phyloP scores from a whole-genome alignment of 192 early-diverging fungal genomes.

The Tieghemiomyces parasiticus region DNA sequence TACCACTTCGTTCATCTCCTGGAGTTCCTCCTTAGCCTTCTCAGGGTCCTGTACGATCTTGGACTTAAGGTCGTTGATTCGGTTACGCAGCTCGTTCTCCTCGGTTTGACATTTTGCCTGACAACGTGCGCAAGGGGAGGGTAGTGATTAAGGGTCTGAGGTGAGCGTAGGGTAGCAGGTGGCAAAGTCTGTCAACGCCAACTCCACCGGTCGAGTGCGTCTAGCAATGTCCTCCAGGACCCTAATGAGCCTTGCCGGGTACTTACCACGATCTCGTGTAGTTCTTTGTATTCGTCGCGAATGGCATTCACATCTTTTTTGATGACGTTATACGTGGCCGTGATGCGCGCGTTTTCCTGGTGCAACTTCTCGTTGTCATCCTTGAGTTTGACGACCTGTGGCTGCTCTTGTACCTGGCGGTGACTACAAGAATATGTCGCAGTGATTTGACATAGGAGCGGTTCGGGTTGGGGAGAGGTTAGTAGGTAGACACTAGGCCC shows the following conservation, averaged over 20 bases:
- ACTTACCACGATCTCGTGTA: conserved; percentile 35
- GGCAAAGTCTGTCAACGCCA: too few relatives aligned
- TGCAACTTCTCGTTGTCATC: conserved; percentile 30
- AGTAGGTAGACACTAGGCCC: too few relatives aligned
- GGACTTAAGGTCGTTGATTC: conserved; percentile 31
- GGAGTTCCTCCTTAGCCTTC: conserved; percentile 47
- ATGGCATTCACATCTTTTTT: conserved; percentile 23
- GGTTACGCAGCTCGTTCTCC: conserved; percentile 32
- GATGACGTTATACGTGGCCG: conserved; percentile 24
- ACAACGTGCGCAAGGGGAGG: too few relatives aligned
- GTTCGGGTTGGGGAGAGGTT: too few relatives aligned
- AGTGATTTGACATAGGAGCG: too few relatives aligned
- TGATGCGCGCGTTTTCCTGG: conserved; percentile 35
- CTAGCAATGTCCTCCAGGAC: too few relatives aligned
- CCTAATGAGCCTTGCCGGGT: too few relatives aligned
- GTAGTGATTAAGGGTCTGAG: too few relatives aligned
- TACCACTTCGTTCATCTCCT: conserved; percentile 37
- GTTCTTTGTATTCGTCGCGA: conserved; percentile 33
- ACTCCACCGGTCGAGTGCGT: too few relatives aligned
- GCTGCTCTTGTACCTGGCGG: conserved; percentile 35
- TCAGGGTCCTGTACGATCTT: conserved; percentile 63
- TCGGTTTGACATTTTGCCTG: conserved; percentile 22
- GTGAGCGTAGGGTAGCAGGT: too few relatives aligned
- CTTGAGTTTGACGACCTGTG: conserved; percentile 26
- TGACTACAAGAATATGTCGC: conserved; percentile 19